Conservation (phyloP, 495 filamentous ascomycete species). For the Cetradonia linearis region DNA sequence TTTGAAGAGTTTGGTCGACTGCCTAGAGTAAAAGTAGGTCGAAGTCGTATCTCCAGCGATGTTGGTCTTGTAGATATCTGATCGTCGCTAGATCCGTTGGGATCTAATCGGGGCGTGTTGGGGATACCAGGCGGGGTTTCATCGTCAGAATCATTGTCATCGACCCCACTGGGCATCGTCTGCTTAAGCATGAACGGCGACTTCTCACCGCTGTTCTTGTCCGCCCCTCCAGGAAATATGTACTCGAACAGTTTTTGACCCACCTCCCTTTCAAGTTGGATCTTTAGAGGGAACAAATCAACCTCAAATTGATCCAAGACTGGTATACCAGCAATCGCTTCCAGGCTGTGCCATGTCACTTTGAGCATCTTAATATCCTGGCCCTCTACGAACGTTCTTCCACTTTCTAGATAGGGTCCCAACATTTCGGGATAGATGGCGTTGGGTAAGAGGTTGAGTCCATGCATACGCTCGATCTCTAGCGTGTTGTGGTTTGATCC, state of each 20-base stretch:
- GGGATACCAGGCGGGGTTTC: constrained; percentile 25
- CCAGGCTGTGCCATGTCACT: constrained; percentile 94
- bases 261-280: constrained; percentile 88
- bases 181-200: constrained; percentile 80
- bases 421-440: constrained; percentile 95
- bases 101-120: constrained; percentile 23
- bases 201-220: constrained; percentile 51
- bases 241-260: constrained; percentile 95
- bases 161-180: constrained; percentile 45
- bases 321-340: constrained; percentile 94
- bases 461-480: constrained; percentile 71
- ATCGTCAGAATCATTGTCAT: constrained; percentile 51
- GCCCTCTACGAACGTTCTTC: constrained; percentile 35
- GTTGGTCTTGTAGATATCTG: constrained; percentile 43
- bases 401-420: constrained; percentile 67
- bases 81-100: constrained; percentile 31
- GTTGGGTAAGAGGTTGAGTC: constrained; percentile 78
- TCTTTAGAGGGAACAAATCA: constrained; percentile 80
- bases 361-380: constrained; percentile 67
- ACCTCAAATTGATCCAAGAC: constrained; percentile 97
- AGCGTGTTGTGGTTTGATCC: constrained; percentile 91
- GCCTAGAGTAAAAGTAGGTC: constrained; percentile 61
- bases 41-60: constrained; percentile 65
- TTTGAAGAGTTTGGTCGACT: constrained; percentile 7
- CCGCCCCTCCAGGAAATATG: constrained; percentile 76